A percentile compares a stretch with the other conserved stretches of the same genome.
These are phyloP conservation scores for Phalaenopsis hybrid DNA, from an alignment of 116 monocot species.

Conservation along the genomic window DNA sequence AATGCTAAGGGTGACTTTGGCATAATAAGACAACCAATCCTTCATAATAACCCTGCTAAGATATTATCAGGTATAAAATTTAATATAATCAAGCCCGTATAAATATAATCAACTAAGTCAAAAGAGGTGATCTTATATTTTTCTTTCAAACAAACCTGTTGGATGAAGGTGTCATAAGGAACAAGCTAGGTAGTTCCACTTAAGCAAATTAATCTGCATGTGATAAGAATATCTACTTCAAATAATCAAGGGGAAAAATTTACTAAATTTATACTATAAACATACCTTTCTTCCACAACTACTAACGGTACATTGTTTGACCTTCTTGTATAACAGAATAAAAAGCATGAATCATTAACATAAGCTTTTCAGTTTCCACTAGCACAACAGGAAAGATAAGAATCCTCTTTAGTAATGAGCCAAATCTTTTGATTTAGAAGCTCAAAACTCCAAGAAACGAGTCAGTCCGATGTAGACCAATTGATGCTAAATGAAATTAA, in stretches of 20 bases:
- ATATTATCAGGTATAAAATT: background rate
- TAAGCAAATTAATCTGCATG: background rate
- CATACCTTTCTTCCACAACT: background rate
- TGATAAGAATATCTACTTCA: background rate
- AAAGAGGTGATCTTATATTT: background rate
- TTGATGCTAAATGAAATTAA: background rate
- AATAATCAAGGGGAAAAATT: background rate
- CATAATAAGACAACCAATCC: background rate
- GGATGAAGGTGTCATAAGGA: background rate
- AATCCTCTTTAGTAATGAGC: background rate
- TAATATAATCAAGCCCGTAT: background rate
- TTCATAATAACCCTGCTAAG: background rate
- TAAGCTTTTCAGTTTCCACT: background rate
- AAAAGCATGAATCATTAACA: constrained; percentile 3
- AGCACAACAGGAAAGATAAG: background rate
- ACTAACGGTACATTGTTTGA: background rate
- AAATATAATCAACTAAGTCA: background rate
- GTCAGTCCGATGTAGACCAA: too few relatives aligned
- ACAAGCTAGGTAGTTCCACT: too few relatives aligned
- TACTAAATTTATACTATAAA: background rate
- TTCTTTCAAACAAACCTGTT: background rate
- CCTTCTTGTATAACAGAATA: background rate
- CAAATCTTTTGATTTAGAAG: background rate
- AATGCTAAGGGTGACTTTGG: background rate
- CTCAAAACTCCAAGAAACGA: background rate